Evolutionary conservation across 352 stramenopile species (phyloP).

Genomic region (Globisporangium megalacanthum): DNA sequence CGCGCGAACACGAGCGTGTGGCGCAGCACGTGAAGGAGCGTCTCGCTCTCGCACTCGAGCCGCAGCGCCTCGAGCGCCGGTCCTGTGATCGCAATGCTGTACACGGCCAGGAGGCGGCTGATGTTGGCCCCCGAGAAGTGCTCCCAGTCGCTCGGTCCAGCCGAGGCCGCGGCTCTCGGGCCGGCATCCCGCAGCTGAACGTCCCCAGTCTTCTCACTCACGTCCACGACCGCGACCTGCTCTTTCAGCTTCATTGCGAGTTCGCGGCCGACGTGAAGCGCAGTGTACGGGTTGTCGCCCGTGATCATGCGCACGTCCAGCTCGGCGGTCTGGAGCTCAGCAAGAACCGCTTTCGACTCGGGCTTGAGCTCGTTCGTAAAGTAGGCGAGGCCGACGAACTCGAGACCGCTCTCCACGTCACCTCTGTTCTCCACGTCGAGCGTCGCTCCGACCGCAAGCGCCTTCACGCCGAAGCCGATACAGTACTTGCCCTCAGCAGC

Average conservation of each 20-base stretch:
- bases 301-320: conserved; percentile 88
- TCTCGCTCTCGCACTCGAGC: conserved; percentile 13
- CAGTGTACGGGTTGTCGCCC: conserved; percentile 79
- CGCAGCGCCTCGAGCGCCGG: conserved; percentile 46
- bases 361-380: conserved; percentile 89
- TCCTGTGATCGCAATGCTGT: conserved; percentile 63
- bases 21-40: conserved; percentile 47
- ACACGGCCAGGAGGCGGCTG: conserved; percentile 40
- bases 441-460: no score
- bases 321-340: conserved; percentile 60
- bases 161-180: no score
- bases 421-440: conserved; percentile 54
- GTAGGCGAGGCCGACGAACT: conserved; percentile 84
- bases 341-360: conserved; percentile 79
- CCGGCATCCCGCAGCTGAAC: conserved; percentile 60
- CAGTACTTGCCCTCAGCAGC: conserved; percentile 85
- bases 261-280: conserved; percentile 64
- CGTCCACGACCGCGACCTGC: conserved; percentile 47
- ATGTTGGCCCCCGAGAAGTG: conserved; percentile 33
- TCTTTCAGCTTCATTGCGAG: conserved; percentile 67
- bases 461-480: conserved; percentile 56
- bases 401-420: conserved; percentile 72
- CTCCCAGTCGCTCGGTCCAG: no score
- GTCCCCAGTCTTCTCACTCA: conserved; percentile 1
- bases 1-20: conserved; percentile 72